Percentiles rank a stretch among this genome's conserved stretches.
phyloP scores from a whole-genome alignment of 345 rosid genomes.

The Euphorbia lathyris region DNA sequence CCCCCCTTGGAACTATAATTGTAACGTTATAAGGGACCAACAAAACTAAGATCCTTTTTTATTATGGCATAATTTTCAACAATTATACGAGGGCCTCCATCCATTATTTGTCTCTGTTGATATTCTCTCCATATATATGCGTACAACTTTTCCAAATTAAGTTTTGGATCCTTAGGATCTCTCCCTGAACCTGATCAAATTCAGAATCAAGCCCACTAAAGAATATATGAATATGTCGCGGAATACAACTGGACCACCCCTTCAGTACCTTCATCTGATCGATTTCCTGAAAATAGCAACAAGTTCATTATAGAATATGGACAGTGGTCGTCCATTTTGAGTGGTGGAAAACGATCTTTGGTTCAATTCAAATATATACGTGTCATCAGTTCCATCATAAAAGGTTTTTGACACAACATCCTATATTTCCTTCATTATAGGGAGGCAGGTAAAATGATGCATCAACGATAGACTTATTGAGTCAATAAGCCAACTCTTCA shows the following conservation, averaged over 20 bases:
- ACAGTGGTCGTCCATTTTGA: slow-evolving; percentile 1
- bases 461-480: slow-evolving; percentile 7
- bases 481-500: neutral
- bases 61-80: neutral
- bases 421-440: slow-evolving; percentile 4
- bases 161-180: slow-evolving; percentile 1
- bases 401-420: neutral
- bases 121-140: neutral
- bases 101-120: neutral
- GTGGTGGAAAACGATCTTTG: neutral
- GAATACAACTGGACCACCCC: neutral
- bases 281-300: slow-evolving; percentile 14
- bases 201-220: neutral
- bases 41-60: neutral
- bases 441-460: slow-evolving; percentile 4
- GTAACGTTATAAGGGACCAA: too few species aligned
- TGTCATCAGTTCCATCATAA: slow-evolving; percentile 10
- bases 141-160: neutral
- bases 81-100: neutral
- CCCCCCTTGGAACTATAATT: too few species aligned
- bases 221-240: neutral
- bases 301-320: neutral
- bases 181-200: slow-evolving; percentile 2
- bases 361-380: slow-evolving; percentile 11
- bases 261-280: neutral